Percentiles rank a stretch among this genome's conserved stretches.
Conservation (phyloP, 176 grass and related monocot genomes). For the Hordeum marinum region DNA sequence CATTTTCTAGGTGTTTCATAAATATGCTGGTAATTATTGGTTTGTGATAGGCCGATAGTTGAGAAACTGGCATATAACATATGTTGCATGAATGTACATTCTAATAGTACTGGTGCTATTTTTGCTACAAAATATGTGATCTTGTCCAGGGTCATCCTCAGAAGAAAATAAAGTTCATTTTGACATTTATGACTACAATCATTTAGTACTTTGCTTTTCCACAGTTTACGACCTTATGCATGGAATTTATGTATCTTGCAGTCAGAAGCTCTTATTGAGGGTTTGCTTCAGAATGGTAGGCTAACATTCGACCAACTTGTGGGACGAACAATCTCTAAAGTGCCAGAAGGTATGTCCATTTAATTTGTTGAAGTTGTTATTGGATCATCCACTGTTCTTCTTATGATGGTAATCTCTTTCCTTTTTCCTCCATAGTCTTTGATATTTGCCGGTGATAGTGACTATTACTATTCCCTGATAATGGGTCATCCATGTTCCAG, state of each 20-base stretch:
- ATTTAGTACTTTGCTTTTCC: too few species aligned
- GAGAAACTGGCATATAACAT: neutral
- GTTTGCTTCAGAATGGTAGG: too few species aligned
- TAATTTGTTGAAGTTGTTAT: conserved; percentile 18
- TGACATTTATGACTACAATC: conserved; percentile 12
- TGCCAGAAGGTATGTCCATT: neutral
- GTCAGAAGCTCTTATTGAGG: too few species aligned
- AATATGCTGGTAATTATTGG: neutral
- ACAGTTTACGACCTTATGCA: too few species aligned
- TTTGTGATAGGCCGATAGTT: neutral
- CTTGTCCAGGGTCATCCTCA: neutral
- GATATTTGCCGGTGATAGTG: neutral
- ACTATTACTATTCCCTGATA: conserved; percentile 2
- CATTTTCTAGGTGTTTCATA: neutral
- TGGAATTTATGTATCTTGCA: too few species aligned
- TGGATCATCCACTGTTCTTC: neutral
- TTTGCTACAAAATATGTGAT: neutral
- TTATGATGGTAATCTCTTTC: neutral
- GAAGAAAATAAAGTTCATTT: neutral
- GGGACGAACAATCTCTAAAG: too few species aligned
- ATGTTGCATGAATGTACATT: neutral
- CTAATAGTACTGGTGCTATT: neutral
- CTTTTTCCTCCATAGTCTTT: neutral
- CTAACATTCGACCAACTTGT: too few species aligned
- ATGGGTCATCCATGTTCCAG: conserved; percentile 30